Base-by-base conservation (phyloP, 2,329 filamentous ascomycete genomes). In the Pezicula carpinea region DNA sequence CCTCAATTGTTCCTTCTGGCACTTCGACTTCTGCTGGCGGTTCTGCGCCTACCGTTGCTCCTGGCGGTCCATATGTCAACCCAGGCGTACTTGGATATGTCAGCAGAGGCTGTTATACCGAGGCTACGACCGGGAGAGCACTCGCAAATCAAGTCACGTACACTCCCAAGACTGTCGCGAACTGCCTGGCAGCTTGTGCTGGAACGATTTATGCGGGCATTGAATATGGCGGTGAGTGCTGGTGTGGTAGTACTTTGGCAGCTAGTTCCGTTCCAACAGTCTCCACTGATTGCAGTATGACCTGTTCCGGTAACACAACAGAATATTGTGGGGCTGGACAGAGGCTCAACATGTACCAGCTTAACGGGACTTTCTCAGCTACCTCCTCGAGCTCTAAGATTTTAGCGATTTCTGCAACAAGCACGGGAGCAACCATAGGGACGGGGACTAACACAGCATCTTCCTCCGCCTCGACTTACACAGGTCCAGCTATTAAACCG, bases 51-150 rank as follows among this genome's bases (percentile, higher is more conserved):
- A 26, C 26, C 39, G 21, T 46, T 14, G 29, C 48, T 17, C 40
- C 44, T 4, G 47, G 41, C 4, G 50, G 53, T 3, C 61, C 60
- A n/a, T 47, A 41, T 38, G 49, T 53, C 18, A 57, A 63, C 22
- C 60, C 64, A 3, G 63, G 57, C 18, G 57, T 61, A 8, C 53
- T 53, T 43, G 58, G 58, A 17, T 70, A 64, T 46, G 39, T 32
- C 4, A 61, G 60, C 50, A 48, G 64, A 6, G 68, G 67, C 19
- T 70, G 68, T 46, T 69, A 67, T 46, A 60, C 60, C 0, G 64
- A 66, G 44, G 58, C 49, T 0, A 59, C 55, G 4, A 51, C 23
- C 34, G 59, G 53, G 2, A 53, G 62, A 10, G 62, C 64, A 6
- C 49, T 66, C 4, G 29, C 48, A 2, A 57, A 56, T 5, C 32